Percentiles rank a stretch among this genome's conserved stretches.
These are phyloP conservation scores for Cadophora gregata DNA, from an alignment of 2,329 filamentous ascomycete genomes.

Conservation along the genomic window DNA sequence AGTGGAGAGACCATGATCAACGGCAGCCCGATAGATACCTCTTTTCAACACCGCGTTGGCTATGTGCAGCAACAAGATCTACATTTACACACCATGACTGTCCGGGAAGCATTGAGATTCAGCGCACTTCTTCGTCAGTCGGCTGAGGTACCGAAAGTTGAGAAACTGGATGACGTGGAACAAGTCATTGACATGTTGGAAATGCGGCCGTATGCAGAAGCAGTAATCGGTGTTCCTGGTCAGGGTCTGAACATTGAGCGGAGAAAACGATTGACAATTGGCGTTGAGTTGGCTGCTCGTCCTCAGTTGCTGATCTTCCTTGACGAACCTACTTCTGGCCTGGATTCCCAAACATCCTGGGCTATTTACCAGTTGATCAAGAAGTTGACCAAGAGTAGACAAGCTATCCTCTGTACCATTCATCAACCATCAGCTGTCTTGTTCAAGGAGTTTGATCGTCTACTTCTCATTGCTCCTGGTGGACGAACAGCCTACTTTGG, in stretches of 20 bases:
- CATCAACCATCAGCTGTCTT: slow-evolving; percentile 93
- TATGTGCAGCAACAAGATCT: slow-evolving; percentile 94
- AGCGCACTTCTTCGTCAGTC: slow-evolving; percentile 89
- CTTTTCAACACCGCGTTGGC: slow-evolving; percentile 89
- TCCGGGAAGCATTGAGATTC: slow-evolving; percentile 87
- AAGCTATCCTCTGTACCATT: slow-evolving; percentile 92
- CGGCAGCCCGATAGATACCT: slow-evolving; percentile 53
- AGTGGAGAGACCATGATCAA: slow-evolving; percentile 71
- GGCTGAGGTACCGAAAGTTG: slow-evolving; percentile 67
- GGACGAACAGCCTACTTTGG: slow-evolving; percentile 83
- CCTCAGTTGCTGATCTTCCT: slow-evolving; percentile 87
- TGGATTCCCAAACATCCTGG: slow-evolving; percentile 95
- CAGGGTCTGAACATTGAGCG: slow-evolving; percentile 63
- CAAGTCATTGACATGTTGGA: slow-evolving; percentile 90
- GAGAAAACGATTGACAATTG: slow-evolving; percentile 83
- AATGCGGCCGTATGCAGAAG: slow-evolving; percentile 89
- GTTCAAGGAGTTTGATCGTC: slow-evolving; percentile 86
- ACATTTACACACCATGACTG: slow-evolving; percentile 83
- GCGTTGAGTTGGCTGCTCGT: slow-evolving; percentile 91
- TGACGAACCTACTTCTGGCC: slow-evolving; percentile 90
- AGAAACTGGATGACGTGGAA: slow-evolving; percentile 87
- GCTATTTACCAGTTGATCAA: slow-evolving; percentile 85
- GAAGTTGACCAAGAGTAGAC: slow-evolving; percentile 85
- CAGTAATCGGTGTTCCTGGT: slow-evolving; percentile 87
- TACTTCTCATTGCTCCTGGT: slow-evolving; percentile 78